phyloP scores from a whole-genome alignment of 192 early-diverging fungal species.

The Gonapodya prolifera region DNA sequence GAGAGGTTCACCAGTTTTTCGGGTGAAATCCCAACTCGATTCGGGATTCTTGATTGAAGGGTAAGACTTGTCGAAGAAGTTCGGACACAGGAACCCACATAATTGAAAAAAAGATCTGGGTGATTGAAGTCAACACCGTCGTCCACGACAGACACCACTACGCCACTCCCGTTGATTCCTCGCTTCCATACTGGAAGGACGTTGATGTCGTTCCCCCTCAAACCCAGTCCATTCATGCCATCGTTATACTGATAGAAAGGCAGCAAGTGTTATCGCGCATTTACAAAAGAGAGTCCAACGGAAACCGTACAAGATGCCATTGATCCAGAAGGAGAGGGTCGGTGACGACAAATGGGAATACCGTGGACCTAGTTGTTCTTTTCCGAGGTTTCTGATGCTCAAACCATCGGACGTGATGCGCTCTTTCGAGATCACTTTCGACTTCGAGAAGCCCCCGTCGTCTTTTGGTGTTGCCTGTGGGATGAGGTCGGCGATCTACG shows the following conservation, averaged over 20 bases:
- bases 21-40: constrained; percentile 93
- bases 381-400: background rate
- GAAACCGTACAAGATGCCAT: background rate
- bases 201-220: constrained; percentile 76
- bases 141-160: constrained; percentile 85
- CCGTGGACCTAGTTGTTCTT: background rate
- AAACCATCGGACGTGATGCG: background rate
- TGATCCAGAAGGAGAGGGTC: background rate
- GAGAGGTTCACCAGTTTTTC: constrained; percentile 55
- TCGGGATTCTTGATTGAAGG: constrained; percentile 38
- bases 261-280: constrained; percentile 12
- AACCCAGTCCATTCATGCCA: constrained; percentile 1
- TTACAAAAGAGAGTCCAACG: background rate
- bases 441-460: background rate
- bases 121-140: constrained; percentile 84
- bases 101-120: constrained; percentile 73
- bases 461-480: background rate
- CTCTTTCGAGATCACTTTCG: background rate
- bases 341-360: background rate
- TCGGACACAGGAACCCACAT: constrained; percentile 54
- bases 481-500: background rate
- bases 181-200: constrained; percentile 78
- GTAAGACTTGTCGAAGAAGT: background rate
- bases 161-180: constrained; percentile 65
- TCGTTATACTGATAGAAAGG: constrained; percentile 41